Percentiles rank a stretch among this genome's conserved stretches.
Conservation (phyloP, 192 early-diverging fungal species). For the Coemansia sp. region DNA sequence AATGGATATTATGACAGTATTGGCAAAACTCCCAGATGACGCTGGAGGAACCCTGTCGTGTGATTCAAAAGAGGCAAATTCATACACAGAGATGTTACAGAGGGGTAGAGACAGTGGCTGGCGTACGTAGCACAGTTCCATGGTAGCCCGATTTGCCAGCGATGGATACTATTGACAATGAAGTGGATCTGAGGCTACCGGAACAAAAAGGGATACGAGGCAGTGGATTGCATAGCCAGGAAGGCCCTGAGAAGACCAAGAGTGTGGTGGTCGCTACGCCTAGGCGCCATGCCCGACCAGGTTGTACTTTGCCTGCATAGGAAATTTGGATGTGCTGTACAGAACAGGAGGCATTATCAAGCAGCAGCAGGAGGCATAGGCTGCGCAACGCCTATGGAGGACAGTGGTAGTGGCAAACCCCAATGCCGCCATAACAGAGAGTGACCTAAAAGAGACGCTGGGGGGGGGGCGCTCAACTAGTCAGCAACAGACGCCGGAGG, state of each 20-base stretch:
- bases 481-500: too few relatives aligned
- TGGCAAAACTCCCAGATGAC: background rate
- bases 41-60: too few relatives aligned
- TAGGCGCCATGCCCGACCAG: background rate
- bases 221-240: background rate
- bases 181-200: background rate
- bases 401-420: background rate
- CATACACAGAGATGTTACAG: too few relatives aligned
- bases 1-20: background rate
- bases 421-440: background rate
- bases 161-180: background rate
- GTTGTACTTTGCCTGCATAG: background rate
- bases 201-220: background rate
- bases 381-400: too few relatives aligned
- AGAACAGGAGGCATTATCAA: background rate
- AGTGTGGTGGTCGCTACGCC: background rate
- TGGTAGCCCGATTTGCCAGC: background rate
- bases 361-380: background rate
- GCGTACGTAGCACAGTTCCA: too few relatives aligned
- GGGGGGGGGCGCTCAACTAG: too few relatives aligned
- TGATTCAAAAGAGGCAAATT: too few relatives aligned
- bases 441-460: too few relatives aligned
- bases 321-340: background rate
- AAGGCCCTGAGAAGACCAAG: background rate
- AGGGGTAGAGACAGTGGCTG: too few relatives aligned